Evolutionary conservation across 495 filamentous ascomycete species (phyloP).

Genomic region (Xylaria venustula): DNA sequence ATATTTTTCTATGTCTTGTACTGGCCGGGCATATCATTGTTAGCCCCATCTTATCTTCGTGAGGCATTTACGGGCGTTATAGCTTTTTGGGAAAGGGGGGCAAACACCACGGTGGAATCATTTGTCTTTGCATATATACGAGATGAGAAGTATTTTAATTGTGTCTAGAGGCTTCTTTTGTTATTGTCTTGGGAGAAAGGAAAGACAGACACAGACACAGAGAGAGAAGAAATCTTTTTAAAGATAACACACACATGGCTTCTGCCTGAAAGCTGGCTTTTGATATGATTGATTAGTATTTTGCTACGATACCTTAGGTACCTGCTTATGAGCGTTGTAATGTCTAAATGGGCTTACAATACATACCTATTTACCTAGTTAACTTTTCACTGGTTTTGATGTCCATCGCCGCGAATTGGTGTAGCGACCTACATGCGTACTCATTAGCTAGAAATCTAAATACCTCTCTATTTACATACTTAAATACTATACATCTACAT

Average conservation of each 20-base stretch:
- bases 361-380: too few species aligned
- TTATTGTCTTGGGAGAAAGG: too few species aligned
- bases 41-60: not conserved
- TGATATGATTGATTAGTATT: too few species aligned
- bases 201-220: too few species aligned
- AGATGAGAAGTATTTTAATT: slow-evolving; percentile 11
- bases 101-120: too few species aligned
- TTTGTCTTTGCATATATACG: slow-evolving; percentile 12
- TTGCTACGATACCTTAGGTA: not conserved
- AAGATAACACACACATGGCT: too few species aligned
- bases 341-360: not conserved
- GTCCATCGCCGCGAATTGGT: slow-evolving; percentile 2
- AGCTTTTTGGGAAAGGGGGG: slow-evolving; percentile 11
- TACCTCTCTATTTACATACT: too few species aligned
- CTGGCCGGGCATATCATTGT: not conserved
- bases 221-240: too few species aligned
- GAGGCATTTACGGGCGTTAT: slow-evolving; percentile 26
- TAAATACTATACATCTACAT: too few species aligned
- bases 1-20: not conserved
- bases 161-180: not conserved
- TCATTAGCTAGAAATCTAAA: too few species aligned
- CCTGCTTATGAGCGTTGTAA: not conserved
- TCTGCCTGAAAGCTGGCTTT: too few species aligned
- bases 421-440: too few species aligned
- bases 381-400: not conserved